Conservation (phyloP, 176 grass and related monocot genomes). For the Ananas comosus region DNA sequence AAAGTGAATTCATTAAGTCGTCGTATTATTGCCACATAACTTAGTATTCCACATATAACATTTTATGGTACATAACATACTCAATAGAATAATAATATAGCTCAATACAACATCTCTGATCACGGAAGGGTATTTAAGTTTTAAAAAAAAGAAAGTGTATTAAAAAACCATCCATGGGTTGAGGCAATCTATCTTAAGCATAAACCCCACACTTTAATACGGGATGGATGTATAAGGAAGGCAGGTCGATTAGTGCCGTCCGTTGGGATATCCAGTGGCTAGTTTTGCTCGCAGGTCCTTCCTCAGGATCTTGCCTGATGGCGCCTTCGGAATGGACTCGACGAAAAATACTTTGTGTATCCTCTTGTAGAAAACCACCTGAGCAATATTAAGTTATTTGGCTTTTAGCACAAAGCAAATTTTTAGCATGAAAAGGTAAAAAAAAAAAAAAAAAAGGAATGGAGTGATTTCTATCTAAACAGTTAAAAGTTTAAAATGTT, state of each 20-base stretch:
- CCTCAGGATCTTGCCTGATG: constrained; percentile 63
- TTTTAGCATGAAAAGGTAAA: neutral
- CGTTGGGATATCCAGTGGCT: constrained; percentile 10
- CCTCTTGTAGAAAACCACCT: constrained; percentile 80
- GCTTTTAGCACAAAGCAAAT: neutral
- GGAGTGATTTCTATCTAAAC: neutral
- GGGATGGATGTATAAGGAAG: neutral
- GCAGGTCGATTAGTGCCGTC: neutral
- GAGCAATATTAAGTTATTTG: neutral
- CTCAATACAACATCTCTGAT: no score
- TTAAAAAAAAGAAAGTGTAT: no score
- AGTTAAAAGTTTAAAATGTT: neutral
- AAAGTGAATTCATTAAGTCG: no score
- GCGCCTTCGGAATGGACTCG: constrained; percentile 56
- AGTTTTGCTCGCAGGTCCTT: constrained; percentile 60
- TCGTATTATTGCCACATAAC: no score
- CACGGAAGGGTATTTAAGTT: no score
- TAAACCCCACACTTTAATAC: no score
- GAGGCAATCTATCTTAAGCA: no score
- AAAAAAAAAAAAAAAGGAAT: constrained; percentile 1
- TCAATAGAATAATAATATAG: no score
- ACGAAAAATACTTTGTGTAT: constrained; percentile 47
- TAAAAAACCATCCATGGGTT: no score
- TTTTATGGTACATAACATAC: no score
- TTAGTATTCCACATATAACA: no score